Conservation (phyloP, 352 stramenopile species). For the Globisporangium cystogenes region DNA sequence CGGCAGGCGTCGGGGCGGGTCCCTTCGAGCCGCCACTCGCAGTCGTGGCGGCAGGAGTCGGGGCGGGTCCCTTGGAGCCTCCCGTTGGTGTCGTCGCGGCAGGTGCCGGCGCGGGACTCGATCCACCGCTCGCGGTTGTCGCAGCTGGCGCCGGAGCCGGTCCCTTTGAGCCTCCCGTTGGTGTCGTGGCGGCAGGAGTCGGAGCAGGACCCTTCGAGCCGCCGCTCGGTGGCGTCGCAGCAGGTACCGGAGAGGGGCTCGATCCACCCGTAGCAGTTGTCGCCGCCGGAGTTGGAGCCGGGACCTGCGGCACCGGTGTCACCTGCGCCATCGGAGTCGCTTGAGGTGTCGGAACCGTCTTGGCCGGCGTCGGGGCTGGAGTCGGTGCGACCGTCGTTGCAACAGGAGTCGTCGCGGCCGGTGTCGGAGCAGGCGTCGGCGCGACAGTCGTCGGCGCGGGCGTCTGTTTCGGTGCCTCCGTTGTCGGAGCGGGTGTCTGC, state of each 20-base stretch:
- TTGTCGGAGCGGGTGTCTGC: conserved; percentile 4
- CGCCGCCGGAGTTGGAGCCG: not conserved
- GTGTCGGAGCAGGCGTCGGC: not conserved
- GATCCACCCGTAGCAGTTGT: too few species aligned
- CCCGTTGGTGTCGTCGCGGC: not conserved
- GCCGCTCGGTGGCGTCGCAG: not conserved
- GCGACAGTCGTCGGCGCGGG: not conserved
- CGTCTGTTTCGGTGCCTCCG: not conserved
- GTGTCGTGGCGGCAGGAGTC: not conserved
- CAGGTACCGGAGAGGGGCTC: conserved; percentile 1
- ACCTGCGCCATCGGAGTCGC: too few species aligned
- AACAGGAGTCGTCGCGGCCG: not conserved
- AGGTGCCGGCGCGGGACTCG: not conserved
- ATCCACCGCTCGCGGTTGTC: not conserved
- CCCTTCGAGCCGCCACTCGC: conserved; percentile 1
- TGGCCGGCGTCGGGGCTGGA: conserved; percentile 3
- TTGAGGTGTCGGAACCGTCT: not conserved
- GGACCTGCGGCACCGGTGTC: not conserved
- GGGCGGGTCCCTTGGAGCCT: not conserved
- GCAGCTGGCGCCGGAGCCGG: conserved; percentile 3
- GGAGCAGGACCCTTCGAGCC: conserved; percentile 1
- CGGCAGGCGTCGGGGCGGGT: conserved; percentile 2
- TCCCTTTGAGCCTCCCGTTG: not conserved
- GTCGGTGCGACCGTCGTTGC: not conserved
- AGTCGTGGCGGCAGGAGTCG: too few species aligned